Percentiles rank a stretch among this genome's conserved stretches.
Conservation (phyloP, 345 rosid species). For the Populus alba region DNA sequence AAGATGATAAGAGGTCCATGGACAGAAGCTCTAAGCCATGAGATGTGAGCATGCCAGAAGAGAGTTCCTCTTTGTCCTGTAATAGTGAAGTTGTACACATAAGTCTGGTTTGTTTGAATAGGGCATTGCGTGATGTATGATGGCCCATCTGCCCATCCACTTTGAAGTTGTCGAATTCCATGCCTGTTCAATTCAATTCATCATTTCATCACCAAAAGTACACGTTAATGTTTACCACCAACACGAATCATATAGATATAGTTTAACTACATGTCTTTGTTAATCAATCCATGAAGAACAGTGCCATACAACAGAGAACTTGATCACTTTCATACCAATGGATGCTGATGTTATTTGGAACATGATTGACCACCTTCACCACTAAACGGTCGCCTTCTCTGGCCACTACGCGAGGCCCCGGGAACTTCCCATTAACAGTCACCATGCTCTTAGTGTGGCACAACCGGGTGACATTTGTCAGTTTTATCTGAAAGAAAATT, state of each 20-base stretch:
- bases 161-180: conserved; percentile 60
- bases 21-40: conserved; percentile 70
- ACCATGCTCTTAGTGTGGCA: conserved; percentile 50
- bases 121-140: conserved; percentile 74
- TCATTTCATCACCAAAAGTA: not conserved
- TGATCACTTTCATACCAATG: conserved; percentile 43
- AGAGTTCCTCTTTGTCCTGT: conserved; percentile 75
- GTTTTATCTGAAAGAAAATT: conserved; percentile 27
- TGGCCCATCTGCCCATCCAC: conserved; percentile 88
- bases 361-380: conserved; percentile 49
- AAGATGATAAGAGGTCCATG: conserved; percentile 72
- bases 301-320: not conserved
- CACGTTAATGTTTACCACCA: not conserved
- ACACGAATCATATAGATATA: not conserved
- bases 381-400: conserved; percentile 54
- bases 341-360: conserved; percentile 45
- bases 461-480: conserved; percentile 43
- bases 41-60: conserved; percentile 71
- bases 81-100: conserved; percentile 67
- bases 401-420: conserved; percentile 50
- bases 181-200: conserved; percentile 43
- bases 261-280: not conserved
- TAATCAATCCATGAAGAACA: not conserved
- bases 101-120: conserved; percentile 56
- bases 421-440: conserved; percentile 52